Base-by-base conservation (phyloP, 257 asterid genomes). In the Capsicum chinense region DNA sequence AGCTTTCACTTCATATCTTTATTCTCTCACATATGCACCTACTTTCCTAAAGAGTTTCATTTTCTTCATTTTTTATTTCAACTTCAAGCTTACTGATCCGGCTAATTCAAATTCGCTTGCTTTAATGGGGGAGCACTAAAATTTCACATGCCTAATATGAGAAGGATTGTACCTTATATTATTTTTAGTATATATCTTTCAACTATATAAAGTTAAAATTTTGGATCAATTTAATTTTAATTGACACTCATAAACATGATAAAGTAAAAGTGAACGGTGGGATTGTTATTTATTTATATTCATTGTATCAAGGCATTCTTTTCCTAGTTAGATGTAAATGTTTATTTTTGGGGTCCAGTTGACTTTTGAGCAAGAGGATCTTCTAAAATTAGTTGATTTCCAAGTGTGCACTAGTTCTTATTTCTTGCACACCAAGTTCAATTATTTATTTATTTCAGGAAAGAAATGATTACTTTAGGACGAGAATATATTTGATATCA, bases 321-420 rank as follows among this genome's bases (percentile, higher is more conserved):
- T 78, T 26, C 48, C 4, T 14, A 7, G 3, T 50, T 52, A 52
- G 52, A 7, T 76, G 21, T 2, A 54, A 26, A 54, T 7, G 52
- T 78, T 54, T 52, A 1, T 3, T 78, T 52, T 3, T 54, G 81
- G 81, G 81, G 26, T 14, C 81, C 26, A 54, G 81, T 54, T 78
- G 81, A 78, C 64, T 54, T 76, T 52, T 26, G 63, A 7, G 64
- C 64, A 14, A 78, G 81, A 52, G 64, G 81, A 78, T 33, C 44
- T 76, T 76, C 48, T 76, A 13, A 39, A 13, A 21, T 26, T 76
- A 78, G 9, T 54, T 78, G 81, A 26, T 78, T 14, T 52, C 15
- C 9, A 26, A 76, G 9, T 26, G 81, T 21, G 8, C 16, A 78
- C 81, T 35, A 37, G 8, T 78, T 78, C 64, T 78, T 35, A 37